Percentiles rank a stretch among this genome's conserved stretches.
Conservation (phyloP, 129 eudicot genomes). For the Helichrysum umbraculigerum region DNA sequence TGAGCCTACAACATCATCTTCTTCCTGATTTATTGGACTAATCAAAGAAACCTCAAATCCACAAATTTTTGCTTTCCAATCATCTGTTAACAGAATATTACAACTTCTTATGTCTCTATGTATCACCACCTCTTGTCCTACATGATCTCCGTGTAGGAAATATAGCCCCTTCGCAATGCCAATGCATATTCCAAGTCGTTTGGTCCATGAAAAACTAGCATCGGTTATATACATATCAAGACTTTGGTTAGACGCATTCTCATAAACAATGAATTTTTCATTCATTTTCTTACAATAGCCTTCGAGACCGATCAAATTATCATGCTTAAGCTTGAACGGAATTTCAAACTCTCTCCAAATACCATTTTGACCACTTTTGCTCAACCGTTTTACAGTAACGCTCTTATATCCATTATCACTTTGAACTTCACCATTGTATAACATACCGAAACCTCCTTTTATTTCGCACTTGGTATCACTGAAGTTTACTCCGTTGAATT, state of each 20-base stretch:
- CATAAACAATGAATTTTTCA: constrained; percentile 16
- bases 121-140: constrained; percentile 8
- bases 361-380: background rate
- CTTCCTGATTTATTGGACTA: background rate
- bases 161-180: constrained; percentile 12
- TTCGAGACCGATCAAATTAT: constrained; percentile 12
- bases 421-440: constrained; percentile 11
- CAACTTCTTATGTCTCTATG: constrained; percentile 14
- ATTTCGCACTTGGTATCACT: too few relatives aligned
- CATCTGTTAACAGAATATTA: background rate
- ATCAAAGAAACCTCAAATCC: background rate
- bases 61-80: constrained; percentile 17
- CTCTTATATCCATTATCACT: background rate
- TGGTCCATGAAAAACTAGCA: constrained; percentile 9
- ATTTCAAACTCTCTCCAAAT: constrained; percentile 15
- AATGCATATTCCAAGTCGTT: constrained; percentile 21
- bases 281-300: constrained; percentile 12
- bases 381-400: constrained; percentile 4
- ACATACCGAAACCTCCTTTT: background rate
- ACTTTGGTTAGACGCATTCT: background rate
- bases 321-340: constrained; percentile 12
- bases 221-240: background rate
- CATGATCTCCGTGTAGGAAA: constrained; percentile 5
- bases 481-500: too few relatives aligned
- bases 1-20: constrained; percentile 2